Conservation (phyloP, 495 filamentous ascomycete genomes). For the Pseudevernia furfuracea region DNA sequence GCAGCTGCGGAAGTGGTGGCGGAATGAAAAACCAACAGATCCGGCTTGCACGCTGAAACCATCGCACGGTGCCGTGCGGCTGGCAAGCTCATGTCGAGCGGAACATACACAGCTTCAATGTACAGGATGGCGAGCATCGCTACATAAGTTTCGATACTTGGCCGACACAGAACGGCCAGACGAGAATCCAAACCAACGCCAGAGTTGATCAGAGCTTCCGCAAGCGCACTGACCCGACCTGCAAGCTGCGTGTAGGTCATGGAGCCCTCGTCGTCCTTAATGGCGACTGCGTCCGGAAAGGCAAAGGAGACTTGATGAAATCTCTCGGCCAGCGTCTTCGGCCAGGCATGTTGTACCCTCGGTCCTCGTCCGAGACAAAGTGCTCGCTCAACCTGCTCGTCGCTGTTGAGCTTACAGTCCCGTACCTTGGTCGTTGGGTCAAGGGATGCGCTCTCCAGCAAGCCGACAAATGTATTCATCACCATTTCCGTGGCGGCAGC, state of each 20-base stretch:
- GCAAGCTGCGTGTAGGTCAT: conserved; percentile 20
- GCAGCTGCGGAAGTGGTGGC: too few relatives aligned
- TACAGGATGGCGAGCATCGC: conserved; percentile 46
- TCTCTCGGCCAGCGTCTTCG: conserved; percentile 6
- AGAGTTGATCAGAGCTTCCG: conserved; percentile 6
- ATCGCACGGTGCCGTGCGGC: conserved; percentile 31
- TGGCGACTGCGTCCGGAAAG: too few relatives aligned
- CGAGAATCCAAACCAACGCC: conserved; percentile 12
- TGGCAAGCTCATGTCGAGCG: conserved; percentile 40
- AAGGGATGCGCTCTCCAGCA: too few relatives aligned
- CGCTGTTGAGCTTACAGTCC: too few relatives aligned
- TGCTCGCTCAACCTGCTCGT: too few relatives aligned
- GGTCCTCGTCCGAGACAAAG: conserved; percentile 15
- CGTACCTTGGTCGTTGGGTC: too few relatives aligned
- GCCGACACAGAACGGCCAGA: conserved; percentile 14
- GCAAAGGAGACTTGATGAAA: too few relatives aligned
- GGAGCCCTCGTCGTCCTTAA: too few relatives aligned
- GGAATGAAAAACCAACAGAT: too few relatives aligned
- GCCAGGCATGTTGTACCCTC: conserved; percentile 8
- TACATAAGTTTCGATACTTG: conserved; percentile 38
- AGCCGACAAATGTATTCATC: too few relatives aligned
- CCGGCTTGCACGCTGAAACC: conserved; percentile 20
- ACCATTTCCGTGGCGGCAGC: too few relatives aligned
- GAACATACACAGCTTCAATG: conserved; percentile 44
- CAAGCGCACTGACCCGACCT: conserved; percentile 14